Percentiles rank a stretch among this genome's conserved stretches.
phyloP scores from a whole-genome alignment of 176 grass and related monocot genomes.

The Pontederia paniculata region DNA sequence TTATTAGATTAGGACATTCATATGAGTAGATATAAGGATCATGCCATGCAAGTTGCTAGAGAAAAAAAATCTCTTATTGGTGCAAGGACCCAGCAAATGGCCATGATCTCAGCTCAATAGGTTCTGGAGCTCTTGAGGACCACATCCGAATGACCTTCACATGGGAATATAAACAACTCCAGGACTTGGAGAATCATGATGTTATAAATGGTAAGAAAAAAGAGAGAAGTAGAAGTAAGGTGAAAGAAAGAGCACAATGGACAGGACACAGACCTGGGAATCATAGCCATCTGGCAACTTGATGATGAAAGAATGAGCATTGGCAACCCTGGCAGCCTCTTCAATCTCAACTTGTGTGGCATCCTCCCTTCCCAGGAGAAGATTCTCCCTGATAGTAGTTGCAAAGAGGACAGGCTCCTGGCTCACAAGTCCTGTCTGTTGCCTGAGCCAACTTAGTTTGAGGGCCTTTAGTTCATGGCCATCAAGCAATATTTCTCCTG shows the following conservation, averaged over 20 bases:
- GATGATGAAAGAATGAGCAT: conserved; percentile 84
- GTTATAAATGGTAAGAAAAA: conserved; percentile 1
- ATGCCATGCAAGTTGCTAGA: neutral
- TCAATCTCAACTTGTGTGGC: conserved; percentile 64
- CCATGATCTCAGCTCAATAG: neutral
- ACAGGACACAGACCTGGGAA: conserved; percentile 37
- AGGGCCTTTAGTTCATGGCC: conserved; percentile 66
- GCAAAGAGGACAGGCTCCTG: conserved; percentile 81
- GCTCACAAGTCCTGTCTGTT: conserved; percentile 80
- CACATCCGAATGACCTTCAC: neutral
- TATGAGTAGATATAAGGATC: neutral
- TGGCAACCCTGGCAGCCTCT: conserved; percentile 53
- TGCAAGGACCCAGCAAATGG: neutral
- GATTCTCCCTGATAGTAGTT: conserved; percentile 76
- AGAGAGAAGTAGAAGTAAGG: neutral
- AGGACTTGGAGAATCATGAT: neutral
- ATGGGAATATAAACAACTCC: neutral
- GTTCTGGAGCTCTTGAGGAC: neutral
- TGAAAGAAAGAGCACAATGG: conserved; percentile 3
- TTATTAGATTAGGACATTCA: neutral
- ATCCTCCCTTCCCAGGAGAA: conserved; percentile 66
- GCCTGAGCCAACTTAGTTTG: conserved; percentile 69
- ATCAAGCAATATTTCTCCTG: conserved; percentile 67
- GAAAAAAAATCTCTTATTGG: neutral
- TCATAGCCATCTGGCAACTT: conserved; percentile 77